Conservation (phyloP, 257 asterid species). For the Nemophila menziesii region DNA sequence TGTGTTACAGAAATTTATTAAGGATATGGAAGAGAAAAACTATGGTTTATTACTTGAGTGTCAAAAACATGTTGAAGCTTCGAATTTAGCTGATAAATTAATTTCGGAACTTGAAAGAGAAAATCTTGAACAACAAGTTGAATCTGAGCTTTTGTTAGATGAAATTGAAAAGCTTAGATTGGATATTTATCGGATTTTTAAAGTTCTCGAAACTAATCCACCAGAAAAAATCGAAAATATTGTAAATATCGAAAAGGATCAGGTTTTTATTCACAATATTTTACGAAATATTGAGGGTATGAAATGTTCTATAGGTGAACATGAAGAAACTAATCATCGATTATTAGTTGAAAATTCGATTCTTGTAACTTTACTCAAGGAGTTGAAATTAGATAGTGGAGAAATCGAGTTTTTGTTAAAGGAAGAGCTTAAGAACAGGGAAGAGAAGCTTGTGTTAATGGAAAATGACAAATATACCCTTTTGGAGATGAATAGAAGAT, state of each 20-base stretch:
- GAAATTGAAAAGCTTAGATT: slow-evolving; percentile 62
- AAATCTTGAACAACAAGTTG: slow-evolving; percentile 92
- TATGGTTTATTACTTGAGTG: slow-evolving; percentile 55
- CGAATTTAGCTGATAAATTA: slow-evolving; percentile 71
- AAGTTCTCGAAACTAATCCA: slow-evolving; percentile 37
- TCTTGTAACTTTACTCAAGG: slow-evolving; percentile 53
- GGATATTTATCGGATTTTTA: slow-evolving; percentile 62
- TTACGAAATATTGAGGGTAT: slow-evolving; percentile 42
- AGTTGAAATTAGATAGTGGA: slow-evolving; percentile 53
- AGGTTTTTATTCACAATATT: slow-evolving; percentile 32
- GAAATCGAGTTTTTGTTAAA: slow-evolving; percentile 48
- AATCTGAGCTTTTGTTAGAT: slow-evolving; percentile 68
- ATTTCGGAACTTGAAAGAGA: slow-evolving; percentile 86
- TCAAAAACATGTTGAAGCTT: slow-evolving; percentile 85
- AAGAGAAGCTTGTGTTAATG: slow-evolving; percentile 32
- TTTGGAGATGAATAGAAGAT: slow-evolving; percentile 35
- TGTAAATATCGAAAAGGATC: slow-evolving; percentile 48
- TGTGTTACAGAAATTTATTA: slow-evolving; percentile 70
- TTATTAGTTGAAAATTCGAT: slow-evolving; percentile 69
- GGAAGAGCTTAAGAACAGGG: slow-evolving; percentile 32
- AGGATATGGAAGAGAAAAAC: slow-evolving; percentile 88
- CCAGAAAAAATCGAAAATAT: slow-evolving; percentile 36
- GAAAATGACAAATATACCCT: slow-evolving; percentile 48
- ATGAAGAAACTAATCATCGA: slow-evolving; percentile 57
- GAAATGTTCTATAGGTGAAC: slow-evolving; percentile 35